Evolutionary conservation across 2,329 filamentous ascomycete genomes (phyloP).

Genomic region (Bipolaris oryzae): DNA sequence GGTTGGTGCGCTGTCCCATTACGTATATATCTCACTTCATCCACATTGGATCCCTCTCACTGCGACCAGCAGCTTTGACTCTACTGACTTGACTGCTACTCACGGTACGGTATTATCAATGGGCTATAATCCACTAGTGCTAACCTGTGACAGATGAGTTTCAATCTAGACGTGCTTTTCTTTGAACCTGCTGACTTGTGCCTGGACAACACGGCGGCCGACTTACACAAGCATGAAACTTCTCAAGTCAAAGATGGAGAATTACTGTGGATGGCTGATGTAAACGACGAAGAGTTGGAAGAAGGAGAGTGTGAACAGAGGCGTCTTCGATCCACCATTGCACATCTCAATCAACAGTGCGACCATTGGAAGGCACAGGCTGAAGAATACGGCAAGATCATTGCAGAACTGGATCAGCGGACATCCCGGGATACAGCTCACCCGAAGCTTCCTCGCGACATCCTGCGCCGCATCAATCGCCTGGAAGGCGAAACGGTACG

Average conservation of each 20-base stretch:
- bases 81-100: neutral
- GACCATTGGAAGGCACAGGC: constrained; percentile 11
- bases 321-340: neutral
- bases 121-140: neutral
- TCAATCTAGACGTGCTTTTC: constrained; percentile 14
- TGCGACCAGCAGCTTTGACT: neutral
- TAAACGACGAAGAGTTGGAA: neutral
- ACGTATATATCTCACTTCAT: neutral
- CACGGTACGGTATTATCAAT: neutral
- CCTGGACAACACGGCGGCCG: neutral
- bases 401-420: constrained; percentile 9
- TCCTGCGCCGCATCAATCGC: constrained; percentile 15
- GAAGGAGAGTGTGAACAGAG: neutral
- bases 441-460: constrained; percentile 1
- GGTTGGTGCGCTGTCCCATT: neutral
- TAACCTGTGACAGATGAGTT: constrained; percentile 10
- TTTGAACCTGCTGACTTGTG: constrained; percentile 1
- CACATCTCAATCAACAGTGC: constrained; percentile 8
- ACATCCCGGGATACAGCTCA: neutral
- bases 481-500: constrained; percentile 19
- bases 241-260: neutral
- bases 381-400: constrained; percentile 1
- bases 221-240: neutral
- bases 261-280: neutral
- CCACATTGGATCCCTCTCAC: neutral